Conservation (phyloP, 306 rosid species). For the Gleditsia sinensis region DNA sequence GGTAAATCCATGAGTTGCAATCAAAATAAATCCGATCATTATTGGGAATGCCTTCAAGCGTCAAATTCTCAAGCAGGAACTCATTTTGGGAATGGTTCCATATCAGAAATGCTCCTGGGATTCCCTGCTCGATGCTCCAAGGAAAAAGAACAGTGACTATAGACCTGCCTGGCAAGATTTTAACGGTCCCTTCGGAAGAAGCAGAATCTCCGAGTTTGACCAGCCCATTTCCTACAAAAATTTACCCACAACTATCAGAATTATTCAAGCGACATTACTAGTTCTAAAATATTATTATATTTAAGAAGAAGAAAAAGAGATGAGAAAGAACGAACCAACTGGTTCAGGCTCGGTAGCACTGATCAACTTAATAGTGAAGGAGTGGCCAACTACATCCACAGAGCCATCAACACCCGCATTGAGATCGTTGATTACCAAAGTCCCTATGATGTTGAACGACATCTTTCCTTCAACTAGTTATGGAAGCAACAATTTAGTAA, state of each 20-base stretch:
- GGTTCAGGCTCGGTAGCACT: too few species aligned
- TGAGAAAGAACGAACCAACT: neutral
- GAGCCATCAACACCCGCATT: neutral
- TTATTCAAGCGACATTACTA: too few species aligned
- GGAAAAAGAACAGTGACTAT: slow-evolving; percentile 54
- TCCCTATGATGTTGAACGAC: neutral
- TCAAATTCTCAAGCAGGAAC: slow-evolving; percentile 63
- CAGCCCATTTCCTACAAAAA: slow-evolving; percentile 46
- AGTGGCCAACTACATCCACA: neutral
- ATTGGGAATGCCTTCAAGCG: slow-evolving; percentile 56
- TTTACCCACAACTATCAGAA: neutral
- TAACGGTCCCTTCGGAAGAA: slow-evolving; percentile 47
- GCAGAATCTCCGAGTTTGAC: slow-evolving; percentile 64
- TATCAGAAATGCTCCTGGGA: slow-evolving; percentile 62
- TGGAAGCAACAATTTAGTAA: too few species aligned
- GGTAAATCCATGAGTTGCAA: slow-evolving; percentile 77
- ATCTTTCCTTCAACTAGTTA: slow-evolving; percentile 33
- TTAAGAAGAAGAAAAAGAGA: neutral
- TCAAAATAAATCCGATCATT: slow-evolving; percentile 48
- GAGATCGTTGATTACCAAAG: neutral
- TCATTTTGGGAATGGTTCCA: slow-evolving; percentile 53
- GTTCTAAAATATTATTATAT: neutral
- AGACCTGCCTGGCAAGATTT: slow-evolving; percentile 45
- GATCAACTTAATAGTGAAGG: neutral
- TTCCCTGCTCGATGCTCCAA: slow-evolving; percentile 52